phyloP scores from a whole-genome alignment of 768 basidiomycete genomes.

The Phanerochaete sordida region DNA sequence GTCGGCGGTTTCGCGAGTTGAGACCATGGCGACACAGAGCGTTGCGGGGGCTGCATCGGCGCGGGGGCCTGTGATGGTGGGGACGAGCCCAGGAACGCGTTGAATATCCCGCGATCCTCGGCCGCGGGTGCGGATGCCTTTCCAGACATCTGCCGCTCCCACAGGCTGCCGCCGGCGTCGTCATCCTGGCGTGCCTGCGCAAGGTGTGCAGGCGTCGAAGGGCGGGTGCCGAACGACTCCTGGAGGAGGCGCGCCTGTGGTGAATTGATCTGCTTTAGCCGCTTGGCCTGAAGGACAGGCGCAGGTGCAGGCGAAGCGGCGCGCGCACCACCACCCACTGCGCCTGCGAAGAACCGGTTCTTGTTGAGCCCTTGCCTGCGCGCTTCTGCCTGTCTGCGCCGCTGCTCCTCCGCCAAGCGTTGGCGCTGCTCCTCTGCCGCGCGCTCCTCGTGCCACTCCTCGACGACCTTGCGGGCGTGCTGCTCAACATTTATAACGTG shows the following conservation, averaged over 20 bases:
- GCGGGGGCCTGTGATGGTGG: background rate
- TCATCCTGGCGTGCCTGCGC: background rate
- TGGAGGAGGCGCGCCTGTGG: background rate
- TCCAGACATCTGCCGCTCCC: background rate
- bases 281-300: background rate
- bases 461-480: slow-evolving; percentile 13
- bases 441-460: slow-evolving; percentile 15
- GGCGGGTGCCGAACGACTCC: background rate
- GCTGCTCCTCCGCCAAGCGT: slow-evolving; percentile 7
- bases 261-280: background rate
- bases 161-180: background rate
- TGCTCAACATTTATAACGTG: slow-evolving; percentile 35
- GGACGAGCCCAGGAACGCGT: background rate
- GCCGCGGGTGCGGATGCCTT: no score
- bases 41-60: background rate
- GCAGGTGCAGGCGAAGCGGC: background rate
- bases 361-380: slow-evolving; percentile 27
- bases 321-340: background rate
- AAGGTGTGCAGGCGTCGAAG: background rate
- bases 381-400: slow-evolving; percentile 32
- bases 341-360: no score
- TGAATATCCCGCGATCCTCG: background rate
- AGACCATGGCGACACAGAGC: background rate
- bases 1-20: background rate
- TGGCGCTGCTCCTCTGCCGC: slow-evolving; percentile 11